Evolutionary conservation across 2,329 filamentous ascomycete genomes (phyloP).

Genomic region (Neopestalotiopsis sp.): DNA sequence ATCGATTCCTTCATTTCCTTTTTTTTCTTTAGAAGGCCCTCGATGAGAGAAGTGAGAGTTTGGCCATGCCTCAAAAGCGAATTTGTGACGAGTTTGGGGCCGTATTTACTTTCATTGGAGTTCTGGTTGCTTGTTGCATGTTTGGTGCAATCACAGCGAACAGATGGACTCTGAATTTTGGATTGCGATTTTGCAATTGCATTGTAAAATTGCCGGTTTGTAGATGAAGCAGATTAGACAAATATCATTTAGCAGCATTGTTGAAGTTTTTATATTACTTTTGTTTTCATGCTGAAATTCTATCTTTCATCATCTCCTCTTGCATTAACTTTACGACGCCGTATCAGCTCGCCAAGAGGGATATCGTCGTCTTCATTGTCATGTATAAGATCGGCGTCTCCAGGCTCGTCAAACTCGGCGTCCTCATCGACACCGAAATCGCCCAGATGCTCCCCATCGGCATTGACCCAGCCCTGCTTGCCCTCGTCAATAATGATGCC

Average conservation of each 20-base stretch:
- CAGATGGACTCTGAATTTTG: neutral
- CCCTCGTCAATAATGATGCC: slow-evolving; percentile 44
- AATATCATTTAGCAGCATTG: slow-evolving; percentile 9
- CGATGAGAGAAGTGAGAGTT: neutral
- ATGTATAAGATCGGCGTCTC: slow-evolving; percentile 43
- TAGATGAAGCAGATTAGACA: slow-evolving; percentile 12
- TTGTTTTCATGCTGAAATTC: slow-evolving; percentile 5
- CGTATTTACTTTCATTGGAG: neutral
- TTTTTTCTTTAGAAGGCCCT: slow-evolving; percentile 22
- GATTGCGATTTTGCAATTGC: neutral
- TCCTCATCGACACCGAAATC: slow-evolving; percentile 86
- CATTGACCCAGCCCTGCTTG: slow-evolving; percentile 72
- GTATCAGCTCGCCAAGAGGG: slow-evolving; percentile 71
- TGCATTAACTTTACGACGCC: slow-evolving; percentile 53
- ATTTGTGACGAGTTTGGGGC: neutral
- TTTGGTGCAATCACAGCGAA: neutral
- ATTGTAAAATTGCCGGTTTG: slow-evolving; percentile 3
- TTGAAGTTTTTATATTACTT: neutral
- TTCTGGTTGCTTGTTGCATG: neutral
- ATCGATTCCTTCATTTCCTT: neutral
- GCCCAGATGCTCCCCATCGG: slow-evolving; percentile 74
- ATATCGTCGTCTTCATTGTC: slow-evolving; percentile 59
- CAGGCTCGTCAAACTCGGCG: slow-evolving; percentile 51
- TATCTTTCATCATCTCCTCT: slow-evolving; percentile 38
- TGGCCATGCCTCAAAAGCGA: neutral